phyloP scores from a whole-genome alignment of 306 rosid genomes.

The Dalbergia cultrata region DNA sequence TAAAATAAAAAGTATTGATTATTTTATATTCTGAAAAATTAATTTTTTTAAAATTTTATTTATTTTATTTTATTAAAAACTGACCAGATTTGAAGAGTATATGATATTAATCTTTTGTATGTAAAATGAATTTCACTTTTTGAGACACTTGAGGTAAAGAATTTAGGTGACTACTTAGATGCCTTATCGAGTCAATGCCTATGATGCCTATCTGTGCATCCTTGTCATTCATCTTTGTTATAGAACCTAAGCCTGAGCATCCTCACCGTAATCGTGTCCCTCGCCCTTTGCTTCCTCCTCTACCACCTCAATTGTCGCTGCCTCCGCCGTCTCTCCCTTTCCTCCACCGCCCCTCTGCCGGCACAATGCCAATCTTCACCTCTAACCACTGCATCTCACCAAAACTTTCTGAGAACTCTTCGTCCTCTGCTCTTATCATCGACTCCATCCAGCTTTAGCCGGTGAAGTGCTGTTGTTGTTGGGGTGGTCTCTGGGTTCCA shows the following conservation, averaged over 20 bases:
- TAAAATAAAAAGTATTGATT: too few relatives aligned
- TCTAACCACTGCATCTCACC: constrained; percentile 64
- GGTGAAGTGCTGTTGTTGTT: too few relatives aligned
- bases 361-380: constrained; percentile 10
- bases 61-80: too few relatives aligned
- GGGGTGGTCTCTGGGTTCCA: constrained; percentile 38
- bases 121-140: too few relatives aligned
- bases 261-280: constrained; percentile 60
- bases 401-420: constrained; percentile 23
- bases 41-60: too few relatives aligned
- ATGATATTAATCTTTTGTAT: too few relatives aligned
- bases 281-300: constrained; percentile 66
- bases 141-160: too few relatives aligned
- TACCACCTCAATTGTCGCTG: constrained; percentile 73
- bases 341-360: constrained; percentile 25
- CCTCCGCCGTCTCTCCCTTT: constrained; percentile 56
- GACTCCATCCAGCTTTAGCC: constrained; percentile 61
- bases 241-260: constrained; percentile 64
- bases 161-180: too few relatives aligned
- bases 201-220: background rate
- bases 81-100: too few relatives aligned
- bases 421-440: constrained; percentile 28
- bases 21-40: too few relatives aligned
- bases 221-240: constrained; percentile 41
- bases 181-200: too few relatives aligned